phyloP scores from a whole-genome alignment of 768 basidiomycete genomes.

The Lyophyllum atratum region DNA sequence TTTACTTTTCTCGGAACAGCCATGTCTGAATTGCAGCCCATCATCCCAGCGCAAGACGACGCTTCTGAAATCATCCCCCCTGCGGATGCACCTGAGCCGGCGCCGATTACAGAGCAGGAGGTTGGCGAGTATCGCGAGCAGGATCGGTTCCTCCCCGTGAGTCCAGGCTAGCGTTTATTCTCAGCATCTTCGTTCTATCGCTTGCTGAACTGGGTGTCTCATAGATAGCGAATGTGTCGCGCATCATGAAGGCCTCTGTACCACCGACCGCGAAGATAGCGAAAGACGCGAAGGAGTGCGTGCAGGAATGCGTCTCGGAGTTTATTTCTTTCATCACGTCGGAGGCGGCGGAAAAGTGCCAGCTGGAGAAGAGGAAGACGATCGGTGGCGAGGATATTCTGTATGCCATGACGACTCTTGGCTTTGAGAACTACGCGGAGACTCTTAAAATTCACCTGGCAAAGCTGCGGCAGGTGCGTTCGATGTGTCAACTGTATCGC shows the following conservation, averaged over 20 bases:
- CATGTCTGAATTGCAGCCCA: conserved; percentile 42
- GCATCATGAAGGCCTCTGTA: conserved; percentile 94
- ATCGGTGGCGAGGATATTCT: conserved; percentile 97
- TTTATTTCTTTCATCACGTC: conserved; percentile 98
- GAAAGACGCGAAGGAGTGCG: conserved; percentile 98
- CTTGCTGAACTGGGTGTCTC: neutral
- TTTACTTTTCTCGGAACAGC: neutral
- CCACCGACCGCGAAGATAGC: conserved; percentile 93
- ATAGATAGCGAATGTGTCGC: conserved; percentile 97
- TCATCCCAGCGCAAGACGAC: conserved; percentile 42
- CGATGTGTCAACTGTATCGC: neutral
- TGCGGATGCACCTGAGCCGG: conserved; percentile 52
- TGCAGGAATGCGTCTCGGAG: conserved; percentile 97
- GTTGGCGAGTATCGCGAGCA: conserved; percentile 95
- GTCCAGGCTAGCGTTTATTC: conserved; percentile 24
- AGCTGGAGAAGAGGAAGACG: conserved; percentile 95
- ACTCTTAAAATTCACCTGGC: conserved; percentile 91
- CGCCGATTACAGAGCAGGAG: conserved; percentile 88
- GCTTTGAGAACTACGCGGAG: conserved; percentile 94
- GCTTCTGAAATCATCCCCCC: conserved; percentile 33
- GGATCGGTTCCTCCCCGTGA: conserved; percentile 91
- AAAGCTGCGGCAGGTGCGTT: conserved; percentile 76
- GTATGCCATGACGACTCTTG: conserved; percentile 89
- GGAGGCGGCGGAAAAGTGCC: conserved; percentile 94
- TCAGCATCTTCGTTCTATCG: neutral